phyloP scores from a whole-genome alignment of 2,329 filamentous ascomycete species.

The Aaosphaeria pasadenensis region DNA sequence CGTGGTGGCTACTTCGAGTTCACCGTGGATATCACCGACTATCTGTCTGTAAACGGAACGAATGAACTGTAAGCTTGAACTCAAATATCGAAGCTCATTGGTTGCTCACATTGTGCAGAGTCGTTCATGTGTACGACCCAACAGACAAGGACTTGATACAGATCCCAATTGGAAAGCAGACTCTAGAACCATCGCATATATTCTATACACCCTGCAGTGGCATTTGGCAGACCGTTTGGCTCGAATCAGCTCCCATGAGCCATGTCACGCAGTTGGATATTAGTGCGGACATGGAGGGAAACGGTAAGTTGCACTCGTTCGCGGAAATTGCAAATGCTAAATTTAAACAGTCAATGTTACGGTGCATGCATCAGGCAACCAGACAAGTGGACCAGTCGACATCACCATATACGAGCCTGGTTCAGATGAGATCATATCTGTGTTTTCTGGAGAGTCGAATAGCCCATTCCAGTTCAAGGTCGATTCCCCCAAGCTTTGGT shows the following conservation, averaged over 20 bases:
- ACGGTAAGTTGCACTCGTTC: slow-evolving; percentile 12
- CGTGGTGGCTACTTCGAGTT: slow-evolving; percentile 63
- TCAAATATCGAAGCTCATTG: background rate
- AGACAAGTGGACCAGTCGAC: slow-evolving; percentile 32
- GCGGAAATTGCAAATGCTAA: slow-evolving; percentile 9
- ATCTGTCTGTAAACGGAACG: slow-evolving; percentile 38
- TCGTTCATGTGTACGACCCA: slow-evolving; percentile 66
- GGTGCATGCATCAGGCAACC: slow-evolving; percentile 47
- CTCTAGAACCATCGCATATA: slow-evolving; percentile 56
- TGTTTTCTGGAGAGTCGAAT: slow-evolving; percentile 47
- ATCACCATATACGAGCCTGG: slow-evolving; percentile 37
- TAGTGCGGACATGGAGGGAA: slow-evolving; percentile 43
- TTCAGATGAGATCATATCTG: slow-evolving; percentile 42
- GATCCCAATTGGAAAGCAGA: slow-evolving; percentile 67
- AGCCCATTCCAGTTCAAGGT: slow-evolving; percentile 55
- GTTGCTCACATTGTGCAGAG: slow-evolving; percentile 34
- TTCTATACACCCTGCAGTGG: slow-evolving; percentile 72
- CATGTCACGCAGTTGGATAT: slow-evolving; percentile 61
- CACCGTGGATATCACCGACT: slow-evolving; percentile 56
- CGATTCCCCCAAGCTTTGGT: slow-evolving; percentile 59
- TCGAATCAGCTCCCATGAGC: slow-evolving; percentile 59
- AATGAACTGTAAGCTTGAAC: slow-evolving; percentile 54
- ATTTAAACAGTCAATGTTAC: slow-evolving; percentile 51
- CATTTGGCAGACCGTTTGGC: slow-evolving; percentile 73
- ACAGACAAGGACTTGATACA: slow-evolving; percentile 56